Evolutionary conservation across 2,329 filamentous ascomycete species (phyloP), one percentile per base, ranked within the genome.

Genomic region (Penicillium sp.): DNA sequence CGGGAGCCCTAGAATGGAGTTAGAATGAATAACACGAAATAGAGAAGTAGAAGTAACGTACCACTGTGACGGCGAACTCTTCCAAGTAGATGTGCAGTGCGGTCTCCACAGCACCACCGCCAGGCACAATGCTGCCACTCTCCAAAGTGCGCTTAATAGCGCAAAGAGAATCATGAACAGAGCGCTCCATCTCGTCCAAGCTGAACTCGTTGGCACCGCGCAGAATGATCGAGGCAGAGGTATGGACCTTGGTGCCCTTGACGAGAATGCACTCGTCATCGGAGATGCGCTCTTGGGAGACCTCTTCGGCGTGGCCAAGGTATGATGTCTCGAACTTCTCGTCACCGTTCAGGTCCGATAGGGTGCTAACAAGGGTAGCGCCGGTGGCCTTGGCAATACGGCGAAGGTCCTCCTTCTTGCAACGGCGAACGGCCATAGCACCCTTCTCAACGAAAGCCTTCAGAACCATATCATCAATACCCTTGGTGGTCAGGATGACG

Each of bases 141-240:
- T 99, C 95, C 7, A 99, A 84, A 3, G 95, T 97, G 69, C 95
- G 88, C 88, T 99, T 99, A 65, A 99, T 93, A 49, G 95, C 95
- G 67, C 91, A 97, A 49, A 99, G 84, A 14, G 94, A 96, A 79
- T 99, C 95, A 81, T 99, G 95, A 17, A 99, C 88, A 1, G 95
- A 98, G 66, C 95, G 90, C 84, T 99, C 95, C 94, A 98, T 99
- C 84, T 99, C 95, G 73, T 99, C 95, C 34, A 99, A 87, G 62
- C 92, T 91, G 81, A 90, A 98, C 78, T 99, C 95, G 79, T 99
- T 98, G 69, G 95, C 85, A 48, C 95, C 95, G 60, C 95, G 91
- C 55, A 99, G 90, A 69, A 99, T 96, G 78, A 97, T 92, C 17
- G 95, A 99, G 34, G 95, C 93, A 6, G 93, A 96, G 3, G 90